These are phyloP conservation scores for Zhuliangozyma parablackwelliae DNA, from an alignment of 1,139 yeast genomes.

Conservation along the genomic window DNA sequence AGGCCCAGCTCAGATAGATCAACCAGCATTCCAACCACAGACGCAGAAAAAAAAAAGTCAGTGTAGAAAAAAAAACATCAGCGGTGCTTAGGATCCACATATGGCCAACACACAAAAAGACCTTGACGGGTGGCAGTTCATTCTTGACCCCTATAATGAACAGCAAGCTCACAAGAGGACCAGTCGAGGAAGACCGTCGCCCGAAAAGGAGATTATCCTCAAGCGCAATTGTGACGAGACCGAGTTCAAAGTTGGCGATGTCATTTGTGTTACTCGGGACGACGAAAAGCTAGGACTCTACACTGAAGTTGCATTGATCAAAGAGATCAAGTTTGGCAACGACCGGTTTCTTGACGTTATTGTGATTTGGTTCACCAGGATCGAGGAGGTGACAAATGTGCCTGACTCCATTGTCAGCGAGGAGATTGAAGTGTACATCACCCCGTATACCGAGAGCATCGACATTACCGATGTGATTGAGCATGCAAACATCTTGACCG, in stretches of 20 bases:
- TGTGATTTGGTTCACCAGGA: conserved; percentile 32
- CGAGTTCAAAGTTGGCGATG: conserved; percentile 38
- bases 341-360: conserved; percentile 33
- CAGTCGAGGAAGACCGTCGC: conserved; percentile 1
- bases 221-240: conserved; percentile 31
- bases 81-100: no score
- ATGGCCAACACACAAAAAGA: conserved; percentile 23
- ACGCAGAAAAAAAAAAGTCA: no score
- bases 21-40: no score
- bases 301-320: conserved; percentile 33
- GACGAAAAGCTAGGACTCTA: conserved; percentile 11
- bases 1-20: no score
- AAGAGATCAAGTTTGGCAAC: conserved; percentile 38
- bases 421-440: conserved; percentile 37
- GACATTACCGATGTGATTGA: conserved; percentile 24
- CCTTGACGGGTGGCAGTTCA: conserved; percentile 31
- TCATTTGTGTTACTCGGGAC: conserved; percentile 21
- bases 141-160: conserved; percentile 12
- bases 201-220: conserved; percentile 16
- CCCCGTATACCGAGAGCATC: conserved; percentile 34
- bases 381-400: conserved; percentile 18
- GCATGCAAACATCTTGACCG: conserved; percentile 32
- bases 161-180: conserved; percentile 13
- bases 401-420: conserved; percentile 2
- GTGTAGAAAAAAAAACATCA: no score